phyloP scores from a whole-genome alignment of 2,329 filamentous ascomycete species.

The Talaromyces sp. region DNA sequence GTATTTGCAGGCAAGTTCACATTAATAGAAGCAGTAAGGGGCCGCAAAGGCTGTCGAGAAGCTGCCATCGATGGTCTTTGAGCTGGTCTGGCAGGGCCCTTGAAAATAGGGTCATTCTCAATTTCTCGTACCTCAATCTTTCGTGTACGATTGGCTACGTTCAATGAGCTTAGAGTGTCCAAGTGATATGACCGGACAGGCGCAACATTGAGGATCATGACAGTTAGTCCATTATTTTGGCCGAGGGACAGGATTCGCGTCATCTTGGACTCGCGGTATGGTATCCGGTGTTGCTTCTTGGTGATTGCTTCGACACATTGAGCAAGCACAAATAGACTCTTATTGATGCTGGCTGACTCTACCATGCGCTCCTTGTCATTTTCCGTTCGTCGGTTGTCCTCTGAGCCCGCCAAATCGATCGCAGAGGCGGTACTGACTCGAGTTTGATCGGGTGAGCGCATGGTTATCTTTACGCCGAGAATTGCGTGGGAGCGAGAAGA shows the following conservation, averaged over 20 bases:
- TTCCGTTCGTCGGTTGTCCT: slow-evolving; percentile 91
- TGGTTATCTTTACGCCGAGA: slow-evolving; percentile 82
- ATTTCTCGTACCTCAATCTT: slow-evolving; percentile 95
- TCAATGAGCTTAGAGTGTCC: slow-evolving; percentile 89
- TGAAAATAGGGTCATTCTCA: slow-evolving; percentile 92
- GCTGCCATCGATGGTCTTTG: slow-evolving; percentile 44
- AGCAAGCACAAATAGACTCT: slow-evolving; percentile 89
- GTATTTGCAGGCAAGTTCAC: slow-evolving; percentile 64
- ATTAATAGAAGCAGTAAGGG: slow-evolving; percentile 75
- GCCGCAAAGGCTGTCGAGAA: slow-evolving; percentile 75
- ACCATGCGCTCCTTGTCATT: slow-evolving; percentile 90
- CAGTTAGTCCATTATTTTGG: slow-evolving; percentile 90
- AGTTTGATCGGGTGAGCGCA: slow-evolving; percentile 69
- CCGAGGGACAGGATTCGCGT: slow-evolving; percentile 88
- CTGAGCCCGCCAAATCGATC: slow-evolving; percentile 92
- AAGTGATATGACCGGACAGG: slow-evolving; percentile 91
- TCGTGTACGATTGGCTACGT: slow-evolving; percentile 93
- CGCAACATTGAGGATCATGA: slow-evolving; percentile 95
- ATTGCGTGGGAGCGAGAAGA: slow-evolving; percentile 90
- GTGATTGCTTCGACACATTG: slow-evolving; percentile 96
- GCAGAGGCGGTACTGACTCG: slow-evolving; percentile 84
- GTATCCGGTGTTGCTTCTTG: slow-evolving; percentile 73
- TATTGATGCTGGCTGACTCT: slow-evolving; percentile 98
- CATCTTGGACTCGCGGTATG: slow-evolving; percentile 96
- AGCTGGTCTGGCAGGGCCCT: slow-evolving; percentile 66